Evolutionary conservation across 1,284 basidiomycete genomes (phyloP), one percentile per base, ranked within the genome.

Genomic region (Sporisorium iseilematis-ciliati): DNA sequence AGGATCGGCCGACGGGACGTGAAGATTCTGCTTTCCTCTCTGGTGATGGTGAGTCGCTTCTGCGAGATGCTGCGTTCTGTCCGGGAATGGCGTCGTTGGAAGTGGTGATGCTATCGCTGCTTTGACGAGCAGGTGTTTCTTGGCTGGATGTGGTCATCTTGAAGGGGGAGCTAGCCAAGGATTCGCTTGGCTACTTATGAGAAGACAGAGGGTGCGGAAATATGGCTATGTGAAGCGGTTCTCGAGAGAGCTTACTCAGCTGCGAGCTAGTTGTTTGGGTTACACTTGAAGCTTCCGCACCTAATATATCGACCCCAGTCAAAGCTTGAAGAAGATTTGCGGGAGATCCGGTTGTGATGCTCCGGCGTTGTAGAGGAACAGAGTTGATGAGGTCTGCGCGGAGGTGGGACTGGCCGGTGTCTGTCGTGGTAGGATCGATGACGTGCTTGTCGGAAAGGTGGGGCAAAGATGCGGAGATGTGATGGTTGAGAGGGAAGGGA

Each of bases 71-170:
- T 25, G 51, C 25, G 48, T 57, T 53, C 14, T 52, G 42, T 38
- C 20, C 31, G 16, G 45, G 62, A 23, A 54, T 52, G 21, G 35
- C 65, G 11, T 45, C 65, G 43, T 43, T 58, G 29, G 58, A 56
- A 2, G 71, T 63, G 41, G 58, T 60, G 48, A 75, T 69, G 56
- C 62, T 75, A 38, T 75, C 66, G 53, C 57, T 54, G 62, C 71
- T 74, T 56, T 45, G 52, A 12, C 52, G 58, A 65, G 68, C 68
- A 16, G 62, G 53, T 26, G 62, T 61, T 40, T 60, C 57, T 52
- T 53, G 48, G 10, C 41, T 48, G 23, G 62, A 50, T 8, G 62
- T 43, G 4, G 57, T 26, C 67, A 70, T 69, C 7, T 64, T 60
- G 57, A 25, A 20, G 6, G 16, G 16, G 20, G 25, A 21, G 41